Percentiles rank a stretch among this genome's conserved stretches.
These are phyloP conservation scores for Kwoniella bestiolae DNA, from an alignment of 768 basidiomycete genomes.

Conservation along the genomic window DNA sequence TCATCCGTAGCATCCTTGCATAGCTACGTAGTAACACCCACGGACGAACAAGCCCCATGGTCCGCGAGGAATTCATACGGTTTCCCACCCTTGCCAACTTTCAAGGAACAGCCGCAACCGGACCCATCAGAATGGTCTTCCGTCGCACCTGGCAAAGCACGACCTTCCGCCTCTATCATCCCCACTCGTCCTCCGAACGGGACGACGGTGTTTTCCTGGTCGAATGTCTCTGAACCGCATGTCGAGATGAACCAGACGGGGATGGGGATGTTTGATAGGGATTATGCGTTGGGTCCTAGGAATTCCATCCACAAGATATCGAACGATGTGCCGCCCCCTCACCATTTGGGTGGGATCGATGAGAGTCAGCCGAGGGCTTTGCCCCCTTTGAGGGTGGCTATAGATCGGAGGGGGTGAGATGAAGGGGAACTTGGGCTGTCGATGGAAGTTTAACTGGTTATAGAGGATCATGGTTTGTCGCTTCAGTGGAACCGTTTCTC, in stretches of 20 bases:
- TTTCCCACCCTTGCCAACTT: conserved; percentile 19
- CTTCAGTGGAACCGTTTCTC: too few species aligned
- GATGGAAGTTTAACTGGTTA: too few species aligned
- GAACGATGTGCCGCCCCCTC: neutral
- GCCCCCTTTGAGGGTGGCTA: conserved; percentile 21
- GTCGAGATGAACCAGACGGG: neutral
- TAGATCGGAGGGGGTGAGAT: conserved; percentile 5
- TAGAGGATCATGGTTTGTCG: too few species aligned
- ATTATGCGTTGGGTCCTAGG: conserved; percentile 18
- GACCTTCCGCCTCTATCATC: neutral
- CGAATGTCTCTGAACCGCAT: conserved; percentile 8
- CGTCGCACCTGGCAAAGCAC: conserved; percentile 14
- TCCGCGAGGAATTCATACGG: conserved; percentile 23
- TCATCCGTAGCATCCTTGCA: conserved; percentile 21
- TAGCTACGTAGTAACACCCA: conserved; percentile 26
- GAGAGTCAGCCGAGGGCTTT: neutral
- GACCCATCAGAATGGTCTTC: conserved; percentile 29
- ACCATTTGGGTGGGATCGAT: neutral
- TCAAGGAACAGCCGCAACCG: neutral
- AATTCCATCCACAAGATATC: neutral
- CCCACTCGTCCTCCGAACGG: neutral
- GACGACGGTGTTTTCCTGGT: conserved; percentile 25
- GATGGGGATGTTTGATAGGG: conserved; percentile 20
- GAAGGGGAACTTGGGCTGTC: too few species aligned
- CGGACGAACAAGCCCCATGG: conserved; percentile 29